Base-by-base conservation (phyloP, 2,329 filamentous ascomycete genomes). In the Sclerotinia subarctica region DNA sequence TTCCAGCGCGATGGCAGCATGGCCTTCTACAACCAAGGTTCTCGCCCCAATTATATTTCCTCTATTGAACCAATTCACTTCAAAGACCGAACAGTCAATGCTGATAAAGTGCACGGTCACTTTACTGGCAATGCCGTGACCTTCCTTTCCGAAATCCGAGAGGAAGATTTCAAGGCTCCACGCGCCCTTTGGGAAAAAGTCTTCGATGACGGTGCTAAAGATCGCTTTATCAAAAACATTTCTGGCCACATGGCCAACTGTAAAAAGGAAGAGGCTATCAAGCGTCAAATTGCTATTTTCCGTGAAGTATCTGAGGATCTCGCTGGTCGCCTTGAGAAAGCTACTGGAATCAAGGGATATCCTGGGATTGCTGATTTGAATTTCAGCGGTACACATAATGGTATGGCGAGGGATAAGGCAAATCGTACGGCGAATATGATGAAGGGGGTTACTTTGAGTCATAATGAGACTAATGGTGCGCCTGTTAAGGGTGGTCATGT, bases 321-420 rank as follows among this genome's bases (percentile, higher is more conserved):
- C 5, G 86, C 86, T 21, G 76, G 75, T 42, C 80, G 82, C 8
- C 84, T 89, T 72, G 79, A 81, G 74, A 78, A 81, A 70, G 80
- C 80, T 57, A 87, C 86, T 0, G 86, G 87, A 0, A 80, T 88
- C 21, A 84, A 86, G 78, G 86, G 86, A 0, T 88, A 89, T 68
- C 79, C 81, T 26, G 84, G 85, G 0, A 88, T 89, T 58, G 75
- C 81, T 5, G 79, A 80, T 3, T 72, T 89, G 72, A 75, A 76
- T 13, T 89, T 89, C 76, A 88, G 87, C 59, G 86, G 87, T 2
- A 85, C 83, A 0, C 84, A 88, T 74, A 89, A 88, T 69, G 85
- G 85, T 8, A 86, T 89, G 73, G 64, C 69, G 80, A 79, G 83
- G 15, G 80, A 84, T 64, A 66, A 70, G 13, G 81, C 78, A 62